Evolutionary conservation across 768 basidiomycete genomes (phyloP), one percentile per base, ranked within the genome.

Genomic region (Lentinula sp.): DNA sequence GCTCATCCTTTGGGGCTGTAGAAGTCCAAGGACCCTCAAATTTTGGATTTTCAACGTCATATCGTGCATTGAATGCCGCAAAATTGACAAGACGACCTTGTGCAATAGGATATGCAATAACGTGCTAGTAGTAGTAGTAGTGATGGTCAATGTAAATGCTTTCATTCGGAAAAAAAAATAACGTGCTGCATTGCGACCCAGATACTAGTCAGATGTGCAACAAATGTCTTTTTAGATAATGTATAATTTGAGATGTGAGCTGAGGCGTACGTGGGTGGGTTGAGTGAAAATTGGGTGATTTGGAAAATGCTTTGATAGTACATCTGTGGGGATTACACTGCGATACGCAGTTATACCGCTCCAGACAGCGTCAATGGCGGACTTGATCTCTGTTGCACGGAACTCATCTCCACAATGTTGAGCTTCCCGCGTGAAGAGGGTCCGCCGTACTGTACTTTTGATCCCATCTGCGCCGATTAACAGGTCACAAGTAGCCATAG

Each of bases 391-490:
- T 1, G 57, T 53, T 16, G 63, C 68, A 65, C 13, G 57, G 32
- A 65, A 56, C 42, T 18, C n/a, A 23, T 46, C 46, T 21, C 63
- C 53, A 8, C 59, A 46, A 4, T 23, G 49, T 49, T 59, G 45
- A 37, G 65, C 69, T 7, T 69, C 43, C 1, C 51, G 46, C 48
- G 57, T 37, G 35, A 70, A 69, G 64, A 76, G 68, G 9, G 62
- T 63, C 39, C 51, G 63, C 45, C 75, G 70, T 3, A 69, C 66
- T 28, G 65, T 67, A 1, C 78, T 80, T 23, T 67, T 74, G 57
- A 80, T 68, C 2, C 79, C 80, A 60, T 81, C 80, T 5, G 74
- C 70, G 1, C 76, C 78, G 5, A 80, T 63, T 37, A 81, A 67
- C 15, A 81, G 54, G 55, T 81, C 78, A 35, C 76, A 76, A 0